A percentile compares a stretch with the other conserved stretches of the same genome.
Conservation (phyloP, 2,329 filamentous ascomycete genomes). For the Diaporthe batatas region DNA sequence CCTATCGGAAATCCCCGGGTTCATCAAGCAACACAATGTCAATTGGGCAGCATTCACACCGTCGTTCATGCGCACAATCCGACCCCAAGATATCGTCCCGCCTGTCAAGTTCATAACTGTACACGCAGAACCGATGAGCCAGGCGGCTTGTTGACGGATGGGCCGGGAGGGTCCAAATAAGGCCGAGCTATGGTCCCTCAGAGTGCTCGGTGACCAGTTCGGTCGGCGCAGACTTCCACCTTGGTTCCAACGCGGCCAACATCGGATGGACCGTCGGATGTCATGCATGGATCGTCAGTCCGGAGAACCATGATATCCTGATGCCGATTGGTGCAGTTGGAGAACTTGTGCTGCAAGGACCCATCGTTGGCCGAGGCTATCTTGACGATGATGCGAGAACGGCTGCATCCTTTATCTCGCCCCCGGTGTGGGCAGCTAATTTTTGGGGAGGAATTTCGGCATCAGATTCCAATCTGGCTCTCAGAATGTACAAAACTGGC, state of each 20-base stretch:
- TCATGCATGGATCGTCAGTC: constrained; percentile 62
- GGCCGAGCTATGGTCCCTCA: neutral
- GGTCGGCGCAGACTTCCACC: neutral
- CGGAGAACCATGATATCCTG: constrained; percentile 60
- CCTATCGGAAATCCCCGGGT: neutral
- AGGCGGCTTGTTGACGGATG: neutral
- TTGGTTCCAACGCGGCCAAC: neutral
- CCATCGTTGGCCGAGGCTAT: constrained; percentile 73
- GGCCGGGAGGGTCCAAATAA: neutral
- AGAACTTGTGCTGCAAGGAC: constrained; percentile 67
- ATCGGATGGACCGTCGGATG: neutral
- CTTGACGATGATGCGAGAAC: constrained; percentile 71
- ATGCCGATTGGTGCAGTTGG: constrained; percentile 63
- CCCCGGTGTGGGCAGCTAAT: constrained; percentile 37
- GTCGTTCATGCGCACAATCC: neutral
- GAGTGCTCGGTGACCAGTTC: neutral
- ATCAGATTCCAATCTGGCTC: neutral
- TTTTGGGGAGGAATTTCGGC: neutral
- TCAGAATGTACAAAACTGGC: constrained; percentile 66
- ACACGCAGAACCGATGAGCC: neutral
- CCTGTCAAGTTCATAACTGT: neutral
- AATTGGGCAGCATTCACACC: neutral
- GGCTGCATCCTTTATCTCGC: constrained; percentile 65
- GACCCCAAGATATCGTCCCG: neutral
- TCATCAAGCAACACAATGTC: neutral